These are phyloP conservation scores for Umbelopsis ramanniana DNA, from an alignment of 192 early-diverging fungal species.

Conservation along the genomic window DNA sequence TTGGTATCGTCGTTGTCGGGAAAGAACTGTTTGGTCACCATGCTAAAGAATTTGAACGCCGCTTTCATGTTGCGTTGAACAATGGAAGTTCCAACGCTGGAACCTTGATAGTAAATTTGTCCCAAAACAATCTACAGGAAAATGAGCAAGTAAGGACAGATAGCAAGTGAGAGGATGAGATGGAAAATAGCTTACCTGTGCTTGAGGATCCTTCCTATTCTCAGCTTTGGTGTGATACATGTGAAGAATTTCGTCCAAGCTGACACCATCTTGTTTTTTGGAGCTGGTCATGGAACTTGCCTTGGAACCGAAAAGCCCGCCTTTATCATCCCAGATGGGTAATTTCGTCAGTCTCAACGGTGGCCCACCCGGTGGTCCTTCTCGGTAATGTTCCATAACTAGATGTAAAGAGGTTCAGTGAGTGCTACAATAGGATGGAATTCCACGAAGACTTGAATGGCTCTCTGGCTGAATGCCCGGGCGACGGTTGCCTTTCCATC, in stretches of 20 bases:
- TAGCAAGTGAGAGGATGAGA: background rate
- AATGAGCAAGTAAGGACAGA: background rate
- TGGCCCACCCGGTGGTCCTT: slow-evolving; percentile 86
- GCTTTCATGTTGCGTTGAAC: slow-evolving; percentile 60
- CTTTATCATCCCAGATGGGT: slow-evolving; percentile 75
- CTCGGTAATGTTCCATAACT: slow-evolving; percentile 68
- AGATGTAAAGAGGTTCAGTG: background rate
- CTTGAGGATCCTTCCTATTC: slow-evolving; percentile 53
- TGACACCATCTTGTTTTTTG: slow-evolving; percentile 48
- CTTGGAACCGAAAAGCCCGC: slow-evolving; percentile 86
- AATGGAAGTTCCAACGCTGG: slow-evolving; percentile 35
- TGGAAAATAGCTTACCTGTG: slow-evolving; percentile 50
- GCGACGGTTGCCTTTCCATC: too few species aligned
- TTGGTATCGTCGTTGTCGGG: background rate
- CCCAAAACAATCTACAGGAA: slow-evolving; percentile 65
- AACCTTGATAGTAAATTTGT: slow-evolving; percentile 83
- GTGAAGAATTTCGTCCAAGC: slow-evolving; percentile 77
- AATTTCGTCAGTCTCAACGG: slow-evolving; percentile 67
- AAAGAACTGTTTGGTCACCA: slow-evolving; percentile 46
- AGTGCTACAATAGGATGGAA: too few species aligned
- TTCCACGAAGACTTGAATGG: too few species aligned
- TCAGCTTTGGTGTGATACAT: slow-evolving; percentile 75
- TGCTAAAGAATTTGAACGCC: slow-evolving; percentile 64
- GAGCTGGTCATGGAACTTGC: slow-evolving; percentile 57
- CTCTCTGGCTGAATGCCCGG: too few species aligned